A percentile compares a stretch with the other conserved stretches of the same genome.
Conservation (phyloP, 805 yeast genomes). For the Starmera quercuum region DNA sequence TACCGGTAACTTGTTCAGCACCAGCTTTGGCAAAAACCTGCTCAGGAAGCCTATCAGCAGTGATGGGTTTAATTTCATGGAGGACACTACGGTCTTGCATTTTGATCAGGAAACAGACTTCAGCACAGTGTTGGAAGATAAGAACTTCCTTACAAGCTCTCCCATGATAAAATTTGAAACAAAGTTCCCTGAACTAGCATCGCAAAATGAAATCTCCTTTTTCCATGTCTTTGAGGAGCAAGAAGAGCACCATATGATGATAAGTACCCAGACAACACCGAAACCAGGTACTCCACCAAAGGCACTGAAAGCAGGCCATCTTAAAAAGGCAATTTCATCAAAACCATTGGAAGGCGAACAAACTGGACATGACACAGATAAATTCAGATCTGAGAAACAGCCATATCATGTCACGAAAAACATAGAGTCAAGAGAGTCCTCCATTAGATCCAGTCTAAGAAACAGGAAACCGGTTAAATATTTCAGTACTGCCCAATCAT, state of each 20-base stretch:
- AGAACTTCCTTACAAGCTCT: conserved; percentile 6
- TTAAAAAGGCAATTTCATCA: too few species aligned
- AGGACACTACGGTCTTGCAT: conserved; percentile 1
- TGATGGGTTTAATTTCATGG: conserved; percentile 7
- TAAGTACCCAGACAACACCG: too few species aligned
- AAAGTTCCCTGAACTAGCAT: conserved; percentile 13
- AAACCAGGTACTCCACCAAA: too few species aligned
- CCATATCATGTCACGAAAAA: not conserved
- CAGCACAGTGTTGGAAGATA: conserved; percentile 5
- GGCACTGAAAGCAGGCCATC: too few species aligned
- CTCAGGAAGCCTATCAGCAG: conserved; percentile 4
- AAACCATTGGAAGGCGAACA: too few species aligned
- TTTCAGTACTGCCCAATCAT: not conserved
- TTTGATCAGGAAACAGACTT: conserved; percentile 1
- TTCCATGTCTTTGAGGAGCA: too few species aligned
- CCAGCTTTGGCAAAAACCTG: conserved; percentile 1
- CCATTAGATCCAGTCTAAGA: not conserved
- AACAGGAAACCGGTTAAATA: not conserved
- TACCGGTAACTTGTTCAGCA: not conserved
- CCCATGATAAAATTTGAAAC: conserved; percentile 11
- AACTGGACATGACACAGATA: not conserved
- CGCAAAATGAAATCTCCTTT: conserved; percentile 8
- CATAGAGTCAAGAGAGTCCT: not conserved
- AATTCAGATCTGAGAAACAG: not conserved
- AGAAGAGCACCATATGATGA: too few species aligned